Conservation (phyloP, 371 early-diverging fungal species). For the Batkoa obscura region DNA sequence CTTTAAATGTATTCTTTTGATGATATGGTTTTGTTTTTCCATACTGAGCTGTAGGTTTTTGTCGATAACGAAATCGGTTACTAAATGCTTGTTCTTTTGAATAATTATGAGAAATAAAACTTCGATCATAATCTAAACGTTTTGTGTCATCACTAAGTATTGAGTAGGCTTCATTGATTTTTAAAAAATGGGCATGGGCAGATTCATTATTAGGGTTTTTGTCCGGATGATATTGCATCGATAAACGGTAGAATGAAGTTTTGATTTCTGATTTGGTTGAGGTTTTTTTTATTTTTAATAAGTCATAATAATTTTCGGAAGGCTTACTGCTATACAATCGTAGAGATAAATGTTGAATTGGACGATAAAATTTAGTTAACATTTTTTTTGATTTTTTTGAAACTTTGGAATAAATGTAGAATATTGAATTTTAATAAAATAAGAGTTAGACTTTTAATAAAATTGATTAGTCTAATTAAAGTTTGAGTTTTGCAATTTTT, state of each 20-base stretch:
- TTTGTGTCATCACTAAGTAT: slow-evolving; percentile 46
- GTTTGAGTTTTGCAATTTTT: too few species aligned
- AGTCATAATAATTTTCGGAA: slow-evolving; percentile 24
- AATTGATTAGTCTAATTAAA: too few species aligned
- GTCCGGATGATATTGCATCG: slow-evolving; percentile 79
- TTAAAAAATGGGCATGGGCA: slow-evolving; percentile 44
- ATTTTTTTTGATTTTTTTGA: too few species aligned
- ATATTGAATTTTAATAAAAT: too few species aligned
- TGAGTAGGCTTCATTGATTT: slow-evolving; percentile 74
- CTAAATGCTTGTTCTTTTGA: not conserved
- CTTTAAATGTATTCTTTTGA: not conserved
- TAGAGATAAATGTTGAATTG: too few species aligned
- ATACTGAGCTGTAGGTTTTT: not conserved
- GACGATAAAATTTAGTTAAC: too few species aligned
- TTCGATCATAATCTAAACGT: slow-evolving; percentile 57
- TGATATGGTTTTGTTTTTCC: not conserved
- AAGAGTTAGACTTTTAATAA: too few species aligned
- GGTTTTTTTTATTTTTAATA: slow-evolving; percentile 22
- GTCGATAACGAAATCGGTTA: not conserved
- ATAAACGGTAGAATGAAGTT: slow-evolving; percentile 56
- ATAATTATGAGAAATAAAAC: not conserved
- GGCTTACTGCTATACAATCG: too few species aligned
- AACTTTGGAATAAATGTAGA: too few species aligned
- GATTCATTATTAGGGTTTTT: slow-evolving; percentile 42
- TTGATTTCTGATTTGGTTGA: slow-evolving; percentile 51